Percentiles rank a stretch among this genome's conserved stretches.
Evolutionary conservation across 2,329 filamentous ascomycete species (phyloP).

Genomic region (Sphaerostilbella broomeana): DNA sequence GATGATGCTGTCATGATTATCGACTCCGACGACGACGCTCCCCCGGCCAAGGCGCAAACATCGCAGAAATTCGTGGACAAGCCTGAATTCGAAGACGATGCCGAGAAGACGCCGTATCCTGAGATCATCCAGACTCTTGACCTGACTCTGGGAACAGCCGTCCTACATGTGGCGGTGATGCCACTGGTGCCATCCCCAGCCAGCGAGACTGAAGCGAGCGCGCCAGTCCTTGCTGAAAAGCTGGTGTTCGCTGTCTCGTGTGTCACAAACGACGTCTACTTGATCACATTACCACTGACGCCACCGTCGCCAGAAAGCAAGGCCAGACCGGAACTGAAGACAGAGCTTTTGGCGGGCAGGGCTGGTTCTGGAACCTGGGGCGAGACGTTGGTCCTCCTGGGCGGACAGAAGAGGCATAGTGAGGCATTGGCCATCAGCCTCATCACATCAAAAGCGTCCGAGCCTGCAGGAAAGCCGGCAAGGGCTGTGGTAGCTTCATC

Average conservation of each 20-base stretch:
- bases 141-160: slow-evolving; percentile 50
- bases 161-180: slow-evolving; percentile 49
- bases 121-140: slow-evolving; percentile 55
- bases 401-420: slow-evolving; percentile 46
- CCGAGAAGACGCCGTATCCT: slow-evolving; percentile 44
- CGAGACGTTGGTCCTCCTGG: slow-evolving; percentile 49
- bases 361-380: slow-evolving; percentile 59
- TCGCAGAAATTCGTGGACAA: slow-evolving; percentile 41
- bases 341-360: slow-evolving; percentile 44
- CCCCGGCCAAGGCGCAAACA: slow-evolving; percentile 28
- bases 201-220: slow-evolving; percentile 43
- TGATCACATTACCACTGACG: slow-evolving; percentile 54
- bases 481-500: slow-evolving; percentile 54
- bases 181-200: slow-evolving; percentile 44
- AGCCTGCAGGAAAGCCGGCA: slow-evolving; percentile 29
- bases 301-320: slow-evolving; percentile 57
- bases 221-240: slow-evolving; percentile 45
- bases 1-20: slow-evolving; percentile 55
- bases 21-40: slow-evolving; percentile 55
- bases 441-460: slow-evolving; percentile 36
- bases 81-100: slow-evolving; percentile 51
- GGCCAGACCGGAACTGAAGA: slow-evolving; percentile 45
- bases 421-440: slow-evolving; percentile 51
- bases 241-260: slow-evolving; percentile 58
- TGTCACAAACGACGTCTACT: slow-evolving; percentile 48